These are phyloP conservation scores for Collybiopsis confluens DNA, from an alignment of 768 basidiomycete genomes.

Conservation along the genomic window DNA sequence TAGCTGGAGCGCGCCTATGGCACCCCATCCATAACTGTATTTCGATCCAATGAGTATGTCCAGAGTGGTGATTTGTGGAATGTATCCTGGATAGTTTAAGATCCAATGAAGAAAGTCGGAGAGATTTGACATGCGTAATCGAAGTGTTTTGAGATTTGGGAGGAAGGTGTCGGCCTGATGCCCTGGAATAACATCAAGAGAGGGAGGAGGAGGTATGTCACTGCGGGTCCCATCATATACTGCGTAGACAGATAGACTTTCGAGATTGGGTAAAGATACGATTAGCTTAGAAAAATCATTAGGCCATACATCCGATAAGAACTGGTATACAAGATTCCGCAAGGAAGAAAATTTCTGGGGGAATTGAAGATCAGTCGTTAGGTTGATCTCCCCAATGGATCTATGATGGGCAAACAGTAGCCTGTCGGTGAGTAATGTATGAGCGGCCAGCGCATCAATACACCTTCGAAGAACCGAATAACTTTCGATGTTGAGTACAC, in stretches of 20 bases:
- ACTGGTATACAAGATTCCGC: slow-evolving; percentile 1
- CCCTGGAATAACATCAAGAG: neutral
- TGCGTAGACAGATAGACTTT: slow-evolving; percentile 2
- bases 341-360: neutral
- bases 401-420: neutral
- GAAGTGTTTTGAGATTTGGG: neutral
- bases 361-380: neutral
- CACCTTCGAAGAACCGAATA: neutral
- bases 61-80: neutral
- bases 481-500: neutral
- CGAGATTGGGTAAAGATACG: slow-evolving; percentile 4
- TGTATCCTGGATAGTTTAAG: neutral
- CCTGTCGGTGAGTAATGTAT: neutral
- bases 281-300: slow-evolving; percentile 1
- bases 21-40: slow-evolving; percentile 1
- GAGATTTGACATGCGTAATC: slow-evolving; percentile 6
- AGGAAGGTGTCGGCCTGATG: neutral
- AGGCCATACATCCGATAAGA: neutral
- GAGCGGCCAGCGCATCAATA: slow-evolving; percentile 1
- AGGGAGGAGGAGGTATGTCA: too few species aligned
- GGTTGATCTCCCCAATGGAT: neutral
- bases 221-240: neutral
- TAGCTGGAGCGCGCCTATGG: neutral
- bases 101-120: slow-evolving; percentile 4
- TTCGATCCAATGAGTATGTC: neutral